Percentiles rank a stretch among this genome's conserved stretches.
Evolutionary conservation across 1,284 basidiomycete genomes (phyloP).

Genomic region (Xerocomus amazonicus): DNA sequence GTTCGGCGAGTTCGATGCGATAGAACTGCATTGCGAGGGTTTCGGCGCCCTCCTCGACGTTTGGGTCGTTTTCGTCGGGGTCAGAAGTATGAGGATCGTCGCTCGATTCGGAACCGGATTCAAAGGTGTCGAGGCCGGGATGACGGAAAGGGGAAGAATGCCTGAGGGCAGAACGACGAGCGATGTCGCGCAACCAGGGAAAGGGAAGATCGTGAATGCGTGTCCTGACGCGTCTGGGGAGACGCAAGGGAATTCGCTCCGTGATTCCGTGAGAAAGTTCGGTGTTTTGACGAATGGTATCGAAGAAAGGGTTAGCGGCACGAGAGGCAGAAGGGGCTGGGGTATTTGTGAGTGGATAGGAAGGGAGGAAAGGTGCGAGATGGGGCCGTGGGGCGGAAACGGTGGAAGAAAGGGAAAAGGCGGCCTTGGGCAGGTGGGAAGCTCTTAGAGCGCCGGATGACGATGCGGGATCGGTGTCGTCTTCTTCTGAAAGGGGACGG

Average conservation of each 20-base stretch:
- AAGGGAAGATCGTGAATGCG: constrained; percentile 78
- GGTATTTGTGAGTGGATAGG: constrained; percentile 21
- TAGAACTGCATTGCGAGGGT: constrained; percentile 90
- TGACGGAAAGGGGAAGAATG: constrained; percentile 51
- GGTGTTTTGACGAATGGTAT: constrained; percentile 92
- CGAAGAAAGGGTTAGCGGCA: constrained; percentile 80
- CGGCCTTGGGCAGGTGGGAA: constrained; percentile 58
- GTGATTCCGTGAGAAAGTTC: constrained; percentile 86
- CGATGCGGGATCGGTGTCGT: constrained; percentile 39
- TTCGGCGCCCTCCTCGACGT: constrained; percentile 67
- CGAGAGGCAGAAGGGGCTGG: constrained; percentile 17
- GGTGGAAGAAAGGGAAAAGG: constrained; percentile 61
- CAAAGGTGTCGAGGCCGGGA: constrained; percentile 68
- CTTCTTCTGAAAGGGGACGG: constrained; percentile 46
- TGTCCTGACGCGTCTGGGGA: constrained; percentile 59
- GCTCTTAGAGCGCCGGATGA: constrained; percentile 46
- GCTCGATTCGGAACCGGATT: constrained; percentile 36
- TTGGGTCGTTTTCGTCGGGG: constrained; percentile 34
- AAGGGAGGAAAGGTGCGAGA: constrained; percentile 7
- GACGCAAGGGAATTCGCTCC: constrained; percentile 74
- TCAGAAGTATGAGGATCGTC: constrained; percentile 35
- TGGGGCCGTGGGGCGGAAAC: constrained; percentile 19
- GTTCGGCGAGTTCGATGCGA: constrained; percentile 86
- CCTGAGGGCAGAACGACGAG: constrained; percentile 42
- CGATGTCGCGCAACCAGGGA: constrained; percentile 76